Base-by-base conservation (phyloP, 306 rosid genomes). In the Citrullus colocynthis region DNA sequence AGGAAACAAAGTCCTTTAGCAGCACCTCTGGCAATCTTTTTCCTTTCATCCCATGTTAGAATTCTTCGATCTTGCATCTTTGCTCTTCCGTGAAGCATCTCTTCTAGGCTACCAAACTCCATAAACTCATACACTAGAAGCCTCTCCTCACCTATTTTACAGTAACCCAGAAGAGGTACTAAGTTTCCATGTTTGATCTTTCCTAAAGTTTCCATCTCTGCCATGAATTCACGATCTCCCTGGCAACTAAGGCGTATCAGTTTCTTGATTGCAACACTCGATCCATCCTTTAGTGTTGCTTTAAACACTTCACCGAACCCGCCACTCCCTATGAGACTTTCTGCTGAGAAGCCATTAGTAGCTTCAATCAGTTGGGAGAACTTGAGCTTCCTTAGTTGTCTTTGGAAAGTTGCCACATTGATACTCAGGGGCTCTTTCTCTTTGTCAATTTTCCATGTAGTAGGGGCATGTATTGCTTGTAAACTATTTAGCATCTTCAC, bases 231-330 rank as follows among this genome's bases (percentile, higher is more conserved):
- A 5, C 98, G 80, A 81, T 94, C 98, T 12, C 98, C 98, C 76
- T 94, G 98, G 82, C 97, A 91, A 82, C 98, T 94, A 48, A 94
- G 72, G 69, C 97, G 79, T 67, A 94, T 91, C 55, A 94, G 93
- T 86, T 94, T 94, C 89, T 94, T 94, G 64, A 94, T 94, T n/a
- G 98, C 98, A 42, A 94, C 98, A 72, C 90, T 86, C 2, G 98
- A 86, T 3, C 98, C 98, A 21, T 94, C 98, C 81, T 88, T 90
- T 69, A 94, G 82, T 5, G 96, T 94, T 37, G 98, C 98, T 84
- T 89, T 90, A 87, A 94, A 94, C 79, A 94, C 98, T 83, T 94
- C 98, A 17, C 98, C 98, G 24, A 94, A 94, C n/a, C 98, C 98
- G 49, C 98, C 98, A 69, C 87, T 90, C 7, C 98, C 98, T 39